Conservation (phyloP, 805 yeast genomes). For the Wickerhamiella parazyma region DNA sequence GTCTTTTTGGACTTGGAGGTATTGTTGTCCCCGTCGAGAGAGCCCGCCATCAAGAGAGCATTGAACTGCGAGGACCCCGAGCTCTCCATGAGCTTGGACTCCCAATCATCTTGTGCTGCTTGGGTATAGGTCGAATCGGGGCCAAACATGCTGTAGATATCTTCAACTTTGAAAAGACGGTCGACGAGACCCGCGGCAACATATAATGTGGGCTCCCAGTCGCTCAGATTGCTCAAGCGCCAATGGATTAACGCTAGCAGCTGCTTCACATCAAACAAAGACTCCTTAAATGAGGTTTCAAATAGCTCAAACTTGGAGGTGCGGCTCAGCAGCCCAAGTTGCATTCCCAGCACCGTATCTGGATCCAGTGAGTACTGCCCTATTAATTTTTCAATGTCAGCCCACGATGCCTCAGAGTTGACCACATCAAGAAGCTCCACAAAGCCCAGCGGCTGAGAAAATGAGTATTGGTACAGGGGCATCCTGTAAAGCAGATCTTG, state of each 20-base stretch:
- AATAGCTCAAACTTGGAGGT: neutral
- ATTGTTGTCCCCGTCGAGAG: neutral
- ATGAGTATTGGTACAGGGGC: neutral
- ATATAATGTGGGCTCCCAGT: neutral
- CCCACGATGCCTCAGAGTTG: neutral
- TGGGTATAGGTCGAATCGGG: neutral
- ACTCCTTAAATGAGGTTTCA: neutral
- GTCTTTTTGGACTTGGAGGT: neutral
- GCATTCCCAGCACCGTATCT: neutral
- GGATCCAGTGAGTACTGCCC: slow-evolving; percentile 6
- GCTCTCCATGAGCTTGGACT: neutral
- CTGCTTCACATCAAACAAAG: neutral
- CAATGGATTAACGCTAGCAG: neutral
- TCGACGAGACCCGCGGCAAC: neutral
- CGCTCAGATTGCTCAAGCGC: neutral
- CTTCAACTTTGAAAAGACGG: neutral
- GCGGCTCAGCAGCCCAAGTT: neutral
- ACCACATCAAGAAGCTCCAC: neutral
- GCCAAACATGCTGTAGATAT: neutral
- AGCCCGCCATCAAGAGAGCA: slow-evolving; percentile 1
- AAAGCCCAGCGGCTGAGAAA: slow-evolving; percentile 4
- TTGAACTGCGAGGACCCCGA: slow-evolving; percentile 2
- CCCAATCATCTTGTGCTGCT: neutral
- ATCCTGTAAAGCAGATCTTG: neutral
- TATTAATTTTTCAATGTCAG: neutral